phyloP scores from a whole-genome alignment of 805 yeast genomes.

The Barnettozyma sp. region DNA sequence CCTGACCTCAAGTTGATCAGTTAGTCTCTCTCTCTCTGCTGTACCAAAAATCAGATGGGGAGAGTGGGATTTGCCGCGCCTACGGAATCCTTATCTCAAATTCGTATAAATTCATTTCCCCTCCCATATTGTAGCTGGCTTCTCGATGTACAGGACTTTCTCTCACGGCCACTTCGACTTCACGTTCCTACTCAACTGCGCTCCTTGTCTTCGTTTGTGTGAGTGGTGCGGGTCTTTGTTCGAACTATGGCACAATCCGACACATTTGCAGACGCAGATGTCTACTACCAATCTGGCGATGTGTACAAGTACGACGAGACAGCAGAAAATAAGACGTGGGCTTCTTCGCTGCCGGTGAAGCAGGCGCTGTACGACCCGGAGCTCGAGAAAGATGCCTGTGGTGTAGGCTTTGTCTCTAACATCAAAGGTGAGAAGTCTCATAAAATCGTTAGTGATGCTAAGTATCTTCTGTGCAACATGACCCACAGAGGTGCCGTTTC shows the following conservation, averaged over 20 bases:
- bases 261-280: constrained; percentile 12
- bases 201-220: too few relatives aligned
- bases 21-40: too few relatives aligned
- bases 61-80: too few relatives aligned
- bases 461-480: constrained; percentile 87
- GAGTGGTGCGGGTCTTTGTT: too few relatives aligned
- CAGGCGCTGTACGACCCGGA: constrained; percentile 94
- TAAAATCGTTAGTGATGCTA: constrained; percentile 89
- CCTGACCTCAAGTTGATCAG: too few relatives aligned
- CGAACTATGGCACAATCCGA: constrained; percentile 5
- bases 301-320: constrained; percentile 56
- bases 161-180: too few relatives aligned
- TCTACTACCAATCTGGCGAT: constrained; percentile 11
- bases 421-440: constrained; percentile 84
- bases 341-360: constrained; percentile 74
- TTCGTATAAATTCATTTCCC: too few relatives aligned
- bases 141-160: too few relatives aligned
- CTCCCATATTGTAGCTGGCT: too few relatives aligned
- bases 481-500: constrained; percentile 99
- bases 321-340: constrained; percentile 85
- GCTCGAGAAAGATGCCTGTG: constrained; percentile 94
- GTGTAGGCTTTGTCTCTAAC: constrained; percentile 96
- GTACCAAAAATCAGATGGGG: too few relatives aligned
- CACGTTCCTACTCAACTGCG: too few relatives aligned
- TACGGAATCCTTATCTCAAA: too few relatives aligned